Evolutionary conservation across 192 early-diverging fungal species (phyloP).

Genomic region (Umbelopsis vinacea): DNA sequence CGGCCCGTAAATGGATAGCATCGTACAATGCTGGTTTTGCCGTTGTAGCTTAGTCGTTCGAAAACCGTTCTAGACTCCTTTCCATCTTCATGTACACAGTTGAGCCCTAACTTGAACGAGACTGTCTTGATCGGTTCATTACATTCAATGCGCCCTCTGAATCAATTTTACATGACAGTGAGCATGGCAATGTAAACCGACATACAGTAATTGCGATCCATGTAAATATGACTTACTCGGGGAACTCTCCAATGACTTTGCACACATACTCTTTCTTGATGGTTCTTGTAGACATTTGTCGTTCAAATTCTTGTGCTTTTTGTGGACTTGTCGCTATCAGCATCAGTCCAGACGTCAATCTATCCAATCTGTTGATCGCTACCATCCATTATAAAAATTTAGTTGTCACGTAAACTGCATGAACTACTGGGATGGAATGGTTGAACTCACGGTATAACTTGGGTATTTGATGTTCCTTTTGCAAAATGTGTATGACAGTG

Average conservation of each 20-base stretch:
- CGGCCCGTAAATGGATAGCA: slow-evolving; percentile 89
- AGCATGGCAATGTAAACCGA: background rate
- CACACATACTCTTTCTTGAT: slow-evolving; percentile 91
- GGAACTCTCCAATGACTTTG: slow-evolving; percentile 88
- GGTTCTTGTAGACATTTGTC: slow-evolving; percentile 62
- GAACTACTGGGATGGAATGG: background rate
- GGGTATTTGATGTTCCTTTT: slow-evolving; percentile 61
- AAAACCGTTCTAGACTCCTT: slow-evolving; percentile 87
- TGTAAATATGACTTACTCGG: slow-evolving; percentile 50
- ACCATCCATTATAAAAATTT: slow-evolving; percentile 18
- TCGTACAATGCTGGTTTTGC: slow-evolving; percentile 72
- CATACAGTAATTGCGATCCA: background rate
- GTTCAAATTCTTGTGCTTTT: slow-evolving; percentile 66
- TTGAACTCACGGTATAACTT: slow-evolving; percentile 57
- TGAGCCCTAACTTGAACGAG: slow-evolving; percentile 87
- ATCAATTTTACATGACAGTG: slow-evolving; percentile 17
- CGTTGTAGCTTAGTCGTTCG: slow-evolving; percentile 64
- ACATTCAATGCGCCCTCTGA: slow-evolving; percentile 62
- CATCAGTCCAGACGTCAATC: slow-evolving; percentile 92
- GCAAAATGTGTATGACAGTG: slow-evolving; percentile 71
- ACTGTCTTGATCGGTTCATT: slow-evolving; percentile 84
- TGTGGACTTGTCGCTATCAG: slow-evolving; percentile 69
- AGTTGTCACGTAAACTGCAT: background rate
- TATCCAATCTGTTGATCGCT: slow-evolving; percentile 91
- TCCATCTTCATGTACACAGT: slow-evolving; percentile 82